These are phyloP conservation scores for Komagataella populi DNA, from an alignment of 805 yeast species.

Conservation along the genomic window DNA sequence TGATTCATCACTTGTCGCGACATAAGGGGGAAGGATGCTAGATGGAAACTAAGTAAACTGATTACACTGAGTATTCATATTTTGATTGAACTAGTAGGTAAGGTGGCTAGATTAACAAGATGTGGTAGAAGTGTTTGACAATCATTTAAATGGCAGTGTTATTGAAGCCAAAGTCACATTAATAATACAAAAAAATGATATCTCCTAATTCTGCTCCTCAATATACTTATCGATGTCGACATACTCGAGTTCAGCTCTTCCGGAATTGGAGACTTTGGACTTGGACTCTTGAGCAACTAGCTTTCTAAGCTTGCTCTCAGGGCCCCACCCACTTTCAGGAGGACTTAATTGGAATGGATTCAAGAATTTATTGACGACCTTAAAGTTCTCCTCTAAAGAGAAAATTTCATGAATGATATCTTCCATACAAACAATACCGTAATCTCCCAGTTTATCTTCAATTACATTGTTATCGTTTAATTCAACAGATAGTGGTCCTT, in stretches of 20 bases:
- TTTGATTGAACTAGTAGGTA: background rate
- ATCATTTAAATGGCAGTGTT: background rate
- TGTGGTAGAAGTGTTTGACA: no score
- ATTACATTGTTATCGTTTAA: slow-evolving; percentile 65
- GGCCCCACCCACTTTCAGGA: slow-evolving; percentile 65
- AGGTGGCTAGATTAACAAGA: background rate
- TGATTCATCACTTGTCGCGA: background rate
- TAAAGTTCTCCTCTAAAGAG: slow-evolving; percentile 51
- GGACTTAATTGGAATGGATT: slow-evolving; percentile 57
- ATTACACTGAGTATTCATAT: background rate
- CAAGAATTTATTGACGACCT: slow-evolving; percentile 44
- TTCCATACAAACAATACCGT: slow-evolving; percentile 67
- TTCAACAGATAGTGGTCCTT: slow-evolving; percentile 24
- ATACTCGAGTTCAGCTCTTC: slow-evolving; percentile 52
- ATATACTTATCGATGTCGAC: slow-evolving; percentile 63
- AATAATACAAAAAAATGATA: background rate
- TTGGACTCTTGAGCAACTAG: slow-evolving; percentile 32
- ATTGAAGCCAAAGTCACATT: background rate
- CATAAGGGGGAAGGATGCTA: background rate
- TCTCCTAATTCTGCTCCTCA: slow-evolving; percentile 41
- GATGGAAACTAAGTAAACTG: background rate
- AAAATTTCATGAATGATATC: slow-evolving; percentile 65
- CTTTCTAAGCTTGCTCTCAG: slow-evolving; percentile 55
- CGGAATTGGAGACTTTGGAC: slow-evolving; percentile 39
- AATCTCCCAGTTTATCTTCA: slow-evolving; percentile 58